Evolutionary conservation across 139 green algal species (phyloP), one percentile per base, ranked within the genome.

Genomic region (Edaphochlamys debaryana): DNA sequence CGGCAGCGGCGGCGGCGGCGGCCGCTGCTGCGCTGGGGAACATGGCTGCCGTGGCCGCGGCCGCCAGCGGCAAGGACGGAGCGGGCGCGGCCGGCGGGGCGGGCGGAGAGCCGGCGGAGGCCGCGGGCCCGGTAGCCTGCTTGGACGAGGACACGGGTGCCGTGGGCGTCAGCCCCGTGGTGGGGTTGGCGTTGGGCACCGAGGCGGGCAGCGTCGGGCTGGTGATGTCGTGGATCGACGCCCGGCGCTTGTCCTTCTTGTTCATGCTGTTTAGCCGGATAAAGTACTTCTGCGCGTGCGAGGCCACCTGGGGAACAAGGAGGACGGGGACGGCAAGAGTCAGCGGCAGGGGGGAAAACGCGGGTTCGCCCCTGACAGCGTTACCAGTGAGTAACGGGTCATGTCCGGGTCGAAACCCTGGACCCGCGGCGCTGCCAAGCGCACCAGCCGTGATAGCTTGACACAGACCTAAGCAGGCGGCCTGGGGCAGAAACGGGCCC

Each of bases 261-360:
- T 96, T 96, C 11, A 66, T 29, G 30, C 82, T 91, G 88, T 97
- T 98, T 20, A 99, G 87, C 23, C 96, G 90, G 79, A 98, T 98
- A 84, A 98, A 98, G 88, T 98, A 98, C 89, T 98, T 98, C 80
- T 98, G 95, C 6, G 95, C 95, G 83, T 98, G 95, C 67, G 85
- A 94, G 42, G 96, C 96, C 23, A 99, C 96, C 92, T 96, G 89
- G 48, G 27, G 37, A 32, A 13, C 3, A 8, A 19, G 8, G 8
- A 27, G 11, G 64, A 69, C 3, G 34, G 13, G 34, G 15, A 42
- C 29, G 34, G 15, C 3, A 5, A 15, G 29, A 45, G 29, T 4
- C 30, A 38, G 60, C 23, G 54, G 54, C n/a, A n/a, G n/a, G n/a
- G n/a, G n/a, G n/a, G n/a, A n/a, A n/a, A n/a, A n/a, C n/a, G n/a